phyloP scores from a whole-genome alignment of 257 asterid species.

The Penstemon barbatus region DNA sequence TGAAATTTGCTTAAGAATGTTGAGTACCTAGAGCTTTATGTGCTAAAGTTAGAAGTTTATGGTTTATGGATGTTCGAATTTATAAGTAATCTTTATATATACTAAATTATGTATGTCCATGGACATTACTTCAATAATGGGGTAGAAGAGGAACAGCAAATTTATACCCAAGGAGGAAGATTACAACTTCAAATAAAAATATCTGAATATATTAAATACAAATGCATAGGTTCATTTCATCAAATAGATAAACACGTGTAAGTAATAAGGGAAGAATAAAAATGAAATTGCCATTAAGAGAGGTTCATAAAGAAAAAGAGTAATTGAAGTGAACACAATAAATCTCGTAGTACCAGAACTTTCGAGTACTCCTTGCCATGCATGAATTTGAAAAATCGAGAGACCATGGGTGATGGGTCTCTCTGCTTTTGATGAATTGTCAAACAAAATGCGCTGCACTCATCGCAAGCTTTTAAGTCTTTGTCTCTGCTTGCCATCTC shows the following conservation, averaged over 20 bases:
- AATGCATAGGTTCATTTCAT: not conserved
- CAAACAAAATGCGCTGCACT: constrained; percentile 12
- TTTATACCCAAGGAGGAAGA: too few relatives aligned
- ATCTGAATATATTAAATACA: not conserved
- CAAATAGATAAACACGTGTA: not conserved
- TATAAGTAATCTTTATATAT: too few relatives aligned
- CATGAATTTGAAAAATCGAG: constrained; percentile 35
- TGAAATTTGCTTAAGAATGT: too few relatives aligned
- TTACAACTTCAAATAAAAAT: not conserved
- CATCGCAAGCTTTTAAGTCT: constrained; percentile 6
- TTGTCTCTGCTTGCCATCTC: too few relatives aligned
- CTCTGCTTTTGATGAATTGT: constrained; percentile 11
- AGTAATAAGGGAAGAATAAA: not conserved
- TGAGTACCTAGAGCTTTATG: too few relatives aligned
- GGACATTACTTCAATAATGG: too few relatives aligned
- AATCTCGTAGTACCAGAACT: constrained; percentile 28
- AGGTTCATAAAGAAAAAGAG: not conserved
- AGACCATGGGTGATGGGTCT: not conserved
- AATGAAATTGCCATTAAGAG: not conserved
- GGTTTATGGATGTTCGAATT: too few relatives aligned
- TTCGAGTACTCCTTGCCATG: constrained; percentile 19
- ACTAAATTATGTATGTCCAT: too few relatives aligned
- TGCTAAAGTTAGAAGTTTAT: too few relatives aligned
- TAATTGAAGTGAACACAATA: not conserved
- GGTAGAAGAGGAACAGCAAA: too few relatives aligned